A percentile compares a stretch with the other conserved stretches of the same genome.
phyloP scores from a whole-genome alignment of 208 protist species.

The Novymonas esmeraldas region DNA sequence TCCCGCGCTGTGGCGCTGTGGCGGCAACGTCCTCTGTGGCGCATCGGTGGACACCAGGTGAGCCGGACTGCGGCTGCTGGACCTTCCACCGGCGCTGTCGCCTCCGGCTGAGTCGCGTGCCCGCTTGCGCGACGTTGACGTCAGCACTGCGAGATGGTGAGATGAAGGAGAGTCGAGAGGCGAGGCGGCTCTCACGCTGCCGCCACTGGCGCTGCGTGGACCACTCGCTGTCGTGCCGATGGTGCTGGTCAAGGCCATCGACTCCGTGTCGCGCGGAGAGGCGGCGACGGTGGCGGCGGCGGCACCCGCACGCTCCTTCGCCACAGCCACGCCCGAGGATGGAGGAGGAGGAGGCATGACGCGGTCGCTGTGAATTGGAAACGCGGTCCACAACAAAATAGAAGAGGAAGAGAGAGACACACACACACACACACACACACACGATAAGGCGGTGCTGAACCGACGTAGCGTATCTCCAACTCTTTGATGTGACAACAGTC shows the following conservation, averaged over 20 bases:
- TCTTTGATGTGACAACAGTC: no score
- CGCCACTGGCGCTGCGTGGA: neutral
- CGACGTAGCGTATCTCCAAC: no score
- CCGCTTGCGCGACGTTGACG: slow-evolving; percentile 15
- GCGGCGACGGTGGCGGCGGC: neutral
- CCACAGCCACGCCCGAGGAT: no score
- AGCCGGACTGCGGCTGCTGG: slow-evolving; percentile 1
- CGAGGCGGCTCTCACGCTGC: slow-evolving; percentile 5
- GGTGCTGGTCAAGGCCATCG: slow-evolving; percentile 20
- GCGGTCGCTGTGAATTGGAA: no score
- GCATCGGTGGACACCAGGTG: neutral
- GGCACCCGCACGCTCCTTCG: no score
- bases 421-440: neutral
- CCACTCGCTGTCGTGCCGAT: neutral
- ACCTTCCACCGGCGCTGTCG: slow-evolving; percentile 1
- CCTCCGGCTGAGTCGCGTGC: neutral
- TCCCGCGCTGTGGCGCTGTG: neutral
- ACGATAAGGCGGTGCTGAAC: no score
- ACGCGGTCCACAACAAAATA: no score
- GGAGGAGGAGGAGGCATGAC: no score
- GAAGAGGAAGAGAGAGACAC: slow-evolving; percentile 6
- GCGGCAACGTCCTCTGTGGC: neutral
- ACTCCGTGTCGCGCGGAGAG: slow-evolving; percentile 10
- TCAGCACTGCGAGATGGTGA: neutral
- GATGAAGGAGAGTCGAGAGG: neutral